Base-by-base conservation (phyloP, 352 stramenopile genomes). In the Nothophytophthora sp. region DNA sequence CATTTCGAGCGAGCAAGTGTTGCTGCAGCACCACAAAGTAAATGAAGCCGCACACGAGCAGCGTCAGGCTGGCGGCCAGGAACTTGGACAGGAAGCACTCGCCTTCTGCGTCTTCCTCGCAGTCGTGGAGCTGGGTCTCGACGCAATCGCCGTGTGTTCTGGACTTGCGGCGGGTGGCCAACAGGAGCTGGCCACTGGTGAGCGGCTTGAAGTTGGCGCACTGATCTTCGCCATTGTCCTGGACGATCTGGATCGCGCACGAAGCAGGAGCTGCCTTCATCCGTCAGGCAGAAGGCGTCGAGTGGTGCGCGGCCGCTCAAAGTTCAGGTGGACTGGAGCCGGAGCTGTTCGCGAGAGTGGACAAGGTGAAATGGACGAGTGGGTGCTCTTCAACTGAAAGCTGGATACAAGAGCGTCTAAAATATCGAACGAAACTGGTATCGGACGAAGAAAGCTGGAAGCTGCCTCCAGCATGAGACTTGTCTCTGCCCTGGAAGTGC, bases 61-160 rank as follows among this genome's bases (percentile, higher is more conserved):
- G 27, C 33, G 64, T 76, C 45, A 81, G 47, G 20, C 39, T 47
- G 19, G 60, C 27, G 4, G 70, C 70, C 24, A 81, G 56, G n/a
- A 73, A 62, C 43, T 74, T 79, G 32, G 71, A 86, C 39, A 78
- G 50, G 30, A 74, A 50, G 44, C 70, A 85, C 53, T 81, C 73
- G 15, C 60, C 55, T 4, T 50, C 62, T 9, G 29, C 20, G 33
- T 71, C 54, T 24, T 60, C 52, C 1, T 57, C 42, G 19, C 40
- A 30, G 1, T 46, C 40, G 8, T 60, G 32, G 3, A 64, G 15
- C 11, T 50, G 27, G 16, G 58, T 38, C 25, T 60, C 10, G 15
- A 44, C 42, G 3, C 36, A 5, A 1, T 60, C 39, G 28, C 57
- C 37, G 23, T 51, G 42, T 5, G n/a, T n/a, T 5, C 49, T 45